Evolutionary conservation across 208 protist species (phyloP), one percentile per base, ranked within the genome.

Genomic region (Porcisia deanei): DNA sequence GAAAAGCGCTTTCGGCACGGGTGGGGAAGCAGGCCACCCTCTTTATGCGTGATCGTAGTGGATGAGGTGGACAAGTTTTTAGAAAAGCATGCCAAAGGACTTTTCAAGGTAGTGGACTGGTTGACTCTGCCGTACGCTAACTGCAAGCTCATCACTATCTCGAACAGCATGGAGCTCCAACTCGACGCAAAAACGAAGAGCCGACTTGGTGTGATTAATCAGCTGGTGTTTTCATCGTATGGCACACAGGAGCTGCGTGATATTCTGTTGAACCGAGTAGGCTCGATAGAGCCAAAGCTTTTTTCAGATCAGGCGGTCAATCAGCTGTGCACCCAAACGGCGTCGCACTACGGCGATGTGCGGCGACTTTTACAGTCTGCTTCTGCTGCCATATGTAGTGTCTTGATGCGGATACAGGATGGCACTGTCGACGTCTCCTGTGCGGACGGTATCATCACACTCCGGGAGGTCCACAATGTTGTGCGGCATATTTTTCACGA

Each of bases 311-410:
- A 91, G 67, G 94, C 94, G 8, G 76, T 95, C 25, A 92, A 92
- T 49, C 81, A 91, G 73, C 71, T 97, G 16, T 97, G 94, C 80
- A 87, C 92, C 49, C 91, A 96, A 78, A 95, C 88, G 7, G 91
- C 94, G 54, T 90, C 87, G 5, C 94, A 97, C 60, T 94, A 94
- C 77, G 94, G 94, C n/a, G 94, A 97, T 76, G 94, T 94, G n/a
- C 83, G 94, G 61, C 84, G 94, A 12, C 73, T 97, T 43, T 79
- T 97, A 37, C 94, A 97, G 76, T 90, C 91, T 49, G 90, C 91
- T 0, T 94, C 91, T 20, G 81, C 91, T n/a, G 94, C 91, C 5
- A 80, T 97, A 45, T 96, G 93, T 61, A 85, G 91, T 73, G 83
- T 96, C 1, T 79, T 95, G 39, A 97, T 97, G 87, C 87, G 77